Evolutionary conservation across 2,329 filamentous ascomycete genomes (phyloP).

Genomic region (Sphaerulina musiva): DNA sequence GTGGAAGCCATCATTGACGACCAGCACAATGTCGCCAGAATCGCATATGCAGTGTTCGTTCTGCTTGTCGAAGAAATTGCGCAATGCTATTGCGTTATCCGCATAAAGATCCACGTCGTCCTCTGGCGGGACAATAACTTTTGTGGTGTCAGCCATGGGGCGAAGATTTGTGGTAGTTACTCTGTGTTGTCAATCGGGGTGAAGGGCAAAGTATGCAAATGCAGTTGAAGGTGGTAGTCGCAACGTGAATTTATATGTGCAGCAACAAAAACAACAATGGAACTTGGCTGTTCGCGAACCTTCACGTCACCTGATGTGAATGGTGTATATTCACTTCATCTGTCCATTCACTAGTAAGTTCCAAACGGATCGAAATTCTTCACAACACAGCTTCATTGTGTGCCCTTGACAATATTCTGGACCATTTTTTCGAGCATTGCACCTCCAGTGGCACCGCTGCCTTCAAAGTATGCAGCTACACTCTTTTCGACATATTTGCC

Average conservation of each 20-base stretch:
- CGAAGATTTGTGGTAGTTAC: neutral
- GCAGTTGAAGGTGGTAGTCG: too few relatives aligned
- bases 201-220: too few relatives aligned
- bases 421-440: slow-evolving; percentile 49
- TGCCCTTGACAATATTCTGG: slow-evolving; percentile 55
- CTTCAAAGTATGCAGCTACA: slow-evolving; percentile 69
- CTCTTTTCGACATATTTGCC: slow-evolving; percentile 87
- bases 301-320: too few relatives aligned
- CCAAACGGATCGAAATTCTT: neutral
- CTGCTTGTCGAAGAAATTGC: slow-evolving; percentile 12
- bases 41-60: slow-evolving; percentile 12
- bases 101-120: neutral
- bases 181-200: neutral
- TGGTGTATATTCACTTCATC: neutral
- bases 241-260: too few relatives aligned
- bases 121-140: neutral
- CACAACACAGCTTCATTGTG: slow-evolving; percentile 3
- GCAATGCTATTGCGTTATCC: neutral
- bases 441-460: slow-evolving; percentile 44
- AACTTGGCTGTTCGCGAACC: too few relatives aligned
- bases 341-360: neutral
- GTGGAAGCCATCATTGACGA: slow-evolving; percentile 15
- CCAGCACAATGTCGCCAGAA: slow-evolving; percentile 19
- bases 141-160: neutral
- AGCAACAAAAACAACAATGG: too few relatives aligned